Conservation (phyloP, 345 rosid species). For the Salix purpurea region DNA sequence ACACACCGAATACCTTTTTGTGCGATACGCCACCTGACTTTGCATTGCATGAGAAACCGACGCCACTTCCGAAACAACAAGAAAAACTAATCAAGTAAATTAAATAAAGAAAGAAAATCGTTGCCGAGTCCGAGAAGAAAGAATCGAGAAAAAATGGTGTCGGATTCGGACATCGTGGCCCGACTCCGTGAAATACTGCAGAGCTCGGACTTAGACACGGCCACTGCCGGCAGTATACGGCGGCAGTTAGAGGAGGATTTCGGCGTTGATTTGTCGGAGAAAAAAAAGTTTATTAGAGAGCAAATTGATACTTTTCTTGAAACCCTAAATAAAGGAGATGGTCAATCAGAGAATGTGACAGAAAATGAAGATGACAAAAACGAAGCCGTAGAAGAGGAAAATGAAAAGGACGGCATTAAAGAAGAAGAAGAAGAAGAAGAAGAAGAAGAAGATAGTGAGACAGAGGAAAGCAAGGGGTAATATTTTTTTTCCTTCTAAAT, state of each 20-base stretch:
- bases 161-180: slow-evolving; percentile 62
- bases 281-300: slow-evolving; percentile 54
- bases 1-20: neutral
- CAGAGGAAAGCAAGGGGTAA: neutral
- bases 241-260: slow-evolving; percentile 64
- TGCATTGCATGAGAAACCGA: neutral
- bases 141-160: slow-evolving; percentile 38
- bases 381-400: slow-evolving; percentile 27
- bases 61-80: neutral
- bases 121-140: neutral
- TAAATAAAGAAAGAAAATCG: neutral
- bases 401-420: slow-evolving; percentile 22
- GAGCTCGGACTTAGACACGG: slow-evolving; percentile 65
- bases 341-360: slow-evolving; percentile 14
- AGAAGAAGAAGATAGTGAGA: slow-evolving; percentile 16
- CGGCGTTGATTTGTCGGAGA: slow-evolving; percentile 56
- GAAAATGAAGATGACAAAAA: slow-evolving; percentile 14
- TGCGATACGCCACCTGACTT: neutral
- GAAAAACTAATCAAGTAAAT: neutral
- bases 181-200: slow-evolving; percentile 70
- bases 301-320: slow-evolving; percentile 67
- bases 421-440: slow-evolving; percentile 16
- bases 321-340: slow-evolving; percentile 28
- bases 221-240: slow-evolving; percentile 70
- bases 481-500: neutral